Percentiles rank a stretch among this genome's conserved stretches.
These are phyloP conservation scores for Eucalyptus coolabah DNA, from an alignment of 345 rosid species.

Conservation along the genomic window DNA sequence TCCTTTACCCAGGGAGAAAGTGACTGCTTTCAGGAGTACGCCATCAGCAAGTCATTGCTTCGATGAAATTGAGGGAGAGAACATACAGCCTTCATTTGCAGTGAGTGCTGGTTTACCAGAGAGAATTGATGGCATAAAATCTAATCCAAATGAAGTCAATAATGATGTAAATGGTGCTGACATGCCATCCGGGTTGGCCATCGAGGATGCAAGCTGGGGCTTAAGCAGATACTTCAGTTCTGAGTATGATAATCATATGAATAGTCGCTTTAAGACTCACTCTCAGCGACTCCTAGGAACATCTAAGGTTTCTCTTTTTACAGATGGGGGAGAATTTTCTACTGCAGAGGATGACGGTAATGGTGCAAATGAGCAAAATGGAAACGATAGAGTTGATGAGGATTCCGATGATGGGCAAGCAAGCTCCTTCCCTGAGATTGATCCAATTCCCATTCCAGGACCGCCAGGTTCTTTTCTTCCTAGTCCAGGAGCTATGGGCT, in stretches of 20 bases:
- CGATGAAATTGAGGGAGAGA: not conserved
- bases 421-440: conserved; percentile 66
- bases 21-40: not conserved
- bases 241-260: conserved; percentile 6
- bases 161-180: not conserved
- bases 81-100: not conserved
- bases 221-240: conserved; percentile 12
- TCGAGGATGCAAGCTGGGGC: conserved; percentile 5
- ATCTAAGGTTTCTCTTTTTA: conserved; percentile 16
- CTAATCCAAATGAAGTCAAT: not conserved
- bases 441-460: conserved; percentile 93
- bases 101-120: not conserved
- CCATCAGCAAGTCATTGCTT: not conserved
- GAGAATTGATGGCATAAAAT: not conserved
- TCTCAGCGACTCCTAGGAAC: conserved; percentile 31
- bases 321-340: conserved; percentile 30
- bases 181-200: not conserved
- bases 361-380: conserved; percentile 13
- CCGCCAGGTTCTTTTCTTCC: conserved; percentile 98
- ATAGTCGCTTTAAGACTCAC: conserved; percentile 12
- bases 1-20: not conserved
- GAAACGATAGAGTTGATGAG: conserved; percentile 17
- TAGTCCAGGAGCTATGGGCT: conserved; percentile 82
- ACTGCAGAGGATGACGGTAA: conserved; percentile 35
- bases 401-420: conserved; percentile 32